Evolutionary conservation across 768 basidiomycete species (phyloP), one percentile per base, ranked within the genome.

Genomic region (Boletus rex-veris): DNA sequence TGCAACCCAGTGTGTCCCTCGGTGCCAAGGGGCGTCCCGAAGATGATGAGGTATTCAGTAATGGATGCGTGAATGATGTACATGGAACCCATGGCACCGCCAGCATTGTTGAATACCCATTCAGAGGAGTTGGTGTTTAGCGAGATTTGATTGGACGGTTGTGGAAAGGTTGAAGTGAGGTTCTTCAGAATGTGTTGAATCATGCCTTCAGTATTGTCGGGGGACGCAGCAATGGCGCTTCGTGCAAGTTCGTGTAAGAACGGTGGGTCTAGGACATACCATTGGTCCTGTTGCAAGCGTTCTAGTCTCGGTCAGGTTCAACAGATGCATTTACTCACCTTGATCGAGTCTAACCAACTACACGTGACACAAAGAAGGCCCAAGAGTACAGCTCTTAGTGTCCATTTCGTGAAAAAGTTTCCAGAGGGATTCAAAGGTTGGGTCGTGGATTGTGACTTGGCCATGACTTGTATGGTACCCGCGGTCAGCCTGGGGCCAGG

Each of bases 51-150:
- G 74, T 96, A 99, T 75, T 99, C 97, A 10, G 96, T 98, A 63
- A 99, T 86, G 73, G 85, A 88, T 16, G 96, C 92, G 64, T 98
- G 97, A 59, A 98, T 91, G 73, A 98, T 80, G 70, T 94, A 97
- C 96, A 99, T 98, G 33, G 87, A 87, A 40, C 94, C 94, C 95
- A 96, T 98, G 1, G 94, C 94, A 55, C 97, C 97, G 11, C 95
- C 97, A 1, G 96, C 95, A 63, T 98, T 98, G 77, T 85, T 98
- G 73, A 96, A 90, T 24, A 97, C 82, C 96, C 96, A 98, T 64
- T 98, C 94, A 36, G 76, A 75, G 19, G 80, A 67, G 74, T 87
- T 63, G n/a, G 72, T 47, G 62, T 80, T 78, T 46, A 82, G 59
- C 66, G 84, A 82, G 58, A 90, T 52, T 10, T 44, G 50, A 18